Percentiles rank a stretch among this genome's conserved stretches.
phyloP scores from a whole-genome alignment of 306 rosid species.

The Medicago lupulina region DNA sequence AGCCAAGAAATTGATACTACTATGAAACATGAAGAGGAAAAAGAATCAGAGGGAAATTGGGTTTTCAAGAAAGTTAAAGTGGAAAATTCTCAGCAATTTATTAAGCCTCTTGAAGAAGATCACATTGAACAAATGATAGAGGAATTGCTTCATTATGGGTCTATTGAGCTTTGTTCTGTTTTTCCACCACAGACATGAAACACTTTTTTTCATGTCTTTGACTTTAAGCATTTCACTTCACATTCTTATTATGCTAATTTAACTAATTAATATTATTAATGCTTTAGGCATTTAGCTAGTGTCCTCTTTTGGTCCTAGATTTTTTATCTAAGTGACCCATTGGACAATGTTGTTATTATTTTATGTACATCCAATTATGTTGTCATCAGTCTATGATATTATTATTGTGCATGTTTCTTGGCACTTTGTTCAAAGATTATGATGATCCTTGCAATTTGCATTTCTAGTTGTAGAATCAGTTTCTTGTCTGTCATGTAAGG shows the following conservation, averaged over 20 bases:
- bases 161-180: conserved; percentile 74
- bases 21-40: conserved; percentile 37
- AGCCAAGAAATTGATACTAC: conserved; percentile 18
- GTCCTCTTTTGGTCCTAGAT: conserved; percentile 45
- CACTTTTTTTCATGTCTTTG: not conserved
- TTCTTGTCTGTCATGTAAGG: conserved; percentile 39
- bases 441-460: conserved; percentile 24
- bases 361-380: conserved; percentile 54
- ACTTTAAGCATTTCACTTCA: not conserved
- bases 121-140: conserved; percentile 94
- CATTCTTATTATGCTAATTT: conserved; percentile 56
- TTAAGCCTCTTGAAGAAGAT: conserved; percentile 75
- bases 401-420: conserved; percentile 29
- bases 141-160: conserved; percentile 82
- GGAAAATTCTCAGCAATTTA: conserved; percentile 58
- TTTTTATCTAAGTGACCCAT: conserved; percentile 53
- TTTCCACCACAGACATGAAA: conserved; percentile 42
- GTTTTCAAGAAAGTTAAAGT: conserved; percentile 60
- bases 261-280: conserved; percentile 49
- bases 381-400: conserved; percentile 40
- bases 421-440: conserved; percentile 40
- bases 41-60: conserved; percentile 51
- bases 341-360: conserved; percentile 50
- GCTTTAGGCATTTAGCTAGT: conserved; percentile 8
- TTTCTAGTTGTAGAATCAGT: conserved; percentile 31